Conservation (phyloP, 148 eudicot species). For the Chenopodium album region DNA sequence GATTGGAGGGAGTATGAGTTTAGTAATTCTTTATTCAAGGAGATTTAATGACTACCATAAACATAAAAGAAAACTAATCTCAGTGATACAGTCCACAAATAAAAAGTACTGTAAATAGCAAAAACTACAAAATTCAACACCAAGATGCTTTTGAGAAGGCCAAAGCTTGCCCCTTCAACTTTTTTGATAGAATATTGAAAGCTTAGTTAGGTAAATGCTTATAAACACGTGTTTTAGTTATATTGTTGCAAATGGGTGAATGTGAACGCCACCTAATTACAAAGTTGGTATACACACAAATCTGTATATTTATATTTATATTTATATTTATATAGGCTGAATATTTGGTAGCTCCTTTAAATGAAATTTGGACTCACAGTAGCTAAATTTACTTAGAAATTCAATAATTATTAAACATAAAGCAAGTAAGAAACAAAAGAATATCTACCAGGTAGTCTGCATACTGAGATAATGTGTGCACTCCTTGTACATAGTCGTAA, state of each 20-base stretch:
- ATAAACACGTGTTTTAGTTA: background rate
- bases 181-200: background rate
- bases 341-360: background rate
- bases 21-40: no score
- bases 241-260: background rate
- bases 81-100: background rate
- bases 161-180: background rate
- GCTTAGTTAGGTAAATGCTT: background rate
- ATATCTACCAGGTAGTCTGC: constrained; percentile 93
- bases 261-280: background rate
- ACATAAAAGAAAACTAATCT: no score
- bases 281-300: background rate
- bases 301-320: background rate
- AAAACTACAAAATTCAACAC: background rate
- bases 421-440: background rate
- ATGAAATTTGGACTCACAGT: background rate
- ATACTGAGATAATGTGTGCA: constrained; percentile 96
- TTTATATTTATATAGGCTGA: background rate
- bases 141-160: background rate
- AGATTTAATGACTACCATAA: no score
- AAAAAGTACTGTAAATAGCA: background rate
- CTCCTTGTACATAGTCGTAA: constrained; percentile 98
- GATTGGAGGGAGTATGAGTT: no score
- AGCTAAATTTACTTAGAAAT: background rate
- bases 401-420: background rate